Evolutionary conservation across 2,329 filamentous ascomycete genomes (phyloP).

Genomic region (Plenodomus biglobosus): DNA sequence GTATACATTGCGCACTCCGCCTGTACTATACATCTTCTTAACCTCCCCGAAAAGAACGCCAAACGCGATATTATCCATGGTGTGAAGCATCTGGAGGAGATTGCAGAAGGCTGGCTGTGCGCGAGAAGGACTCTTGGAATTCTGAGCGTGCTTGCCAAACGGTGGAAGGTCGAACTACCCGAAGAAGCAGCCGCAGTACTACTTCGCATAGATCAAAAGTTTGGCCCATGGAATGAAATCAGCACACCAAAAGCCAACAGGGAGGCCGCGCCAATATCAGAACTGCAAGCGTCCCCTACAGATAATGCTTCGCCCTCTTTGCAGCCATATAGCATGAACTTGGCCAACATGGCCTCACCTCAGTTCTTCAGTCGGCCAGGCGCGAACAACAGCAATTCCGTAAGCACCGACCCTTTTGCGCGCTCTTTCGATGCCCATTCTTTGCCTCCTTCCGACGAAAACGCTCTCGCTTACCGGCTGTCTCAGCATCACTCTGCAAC

Average conservation of each 20-base stretch:
- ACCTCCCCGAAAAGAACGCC: constrained; percentile 88
- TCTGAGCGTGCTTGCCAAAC: constrained; percentile 78
- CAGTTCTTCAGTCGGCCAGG: constrained; percentile 26
- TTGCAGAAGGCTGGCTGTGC: constrained; percentile 91
- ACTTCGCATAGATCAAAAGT: constrained; percentile 76
- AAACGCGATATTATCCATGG: constrained; percentile 87
- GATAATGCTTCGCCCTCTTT: constrained; percentile 28
- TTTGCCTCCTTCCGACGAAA: constrained; percentile 35
- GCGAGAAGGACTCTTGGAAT: constrained; percentile 83
- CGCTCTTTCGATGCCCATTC: constrained; percentile 33
- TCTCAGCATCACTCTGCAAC: constrained; percentile 31
- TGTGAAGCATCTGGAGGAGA: constrained; percentile 89
- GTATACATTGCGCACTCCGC: constrained; percentile 95
- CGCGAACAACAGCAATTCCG: constrained; percentile 22
- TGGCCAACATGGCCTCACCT: constrained; percentile 27
- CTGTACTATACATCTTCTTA: constrained; percentile 91
- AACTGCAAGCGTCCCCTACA: constrained; percentile 22
- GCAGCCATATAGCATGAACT: constrained; percentile 36
- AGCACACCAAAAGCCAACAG: constrained; percentile 27
- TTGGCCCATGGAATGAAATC: constrained; percentile 60
- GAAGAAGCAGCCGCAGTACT: constrained; percentile 78
- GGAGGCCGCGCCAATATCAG: constrained; percentile 18
- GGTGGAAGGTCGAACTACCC: constrained; percentile 86
- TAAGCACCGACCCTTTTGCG: constrained; percentile 27
- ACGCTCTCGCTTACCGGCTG: constrained; percentile 35